phyloP scores from a whole-genome alignment of 768 basidiomycete species.

The Phylloporus arenicola region DNA sequence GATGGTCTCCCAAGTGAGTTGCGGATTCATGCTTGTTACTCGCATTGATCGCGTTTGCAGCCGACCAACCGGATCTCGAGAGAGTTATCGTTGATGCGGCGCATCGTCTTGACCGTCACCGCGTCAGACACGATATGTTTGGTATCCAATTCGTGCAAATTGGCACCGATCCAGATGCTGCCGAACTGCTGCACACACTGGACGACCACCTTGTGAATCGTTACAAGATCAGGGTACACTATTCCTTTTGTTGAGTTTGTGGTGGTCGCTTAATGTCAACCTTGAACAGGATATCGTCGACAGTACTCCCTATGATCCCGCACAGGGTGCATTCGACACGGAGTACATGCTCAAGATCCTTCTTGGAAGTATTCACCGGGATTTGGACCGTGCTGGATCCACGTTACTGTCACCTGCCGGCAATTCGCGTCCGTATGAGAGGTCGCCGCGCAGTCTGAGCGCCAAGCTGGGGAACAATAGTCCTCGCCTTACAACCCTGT shows the following conservation, averaged over 20 bases:
- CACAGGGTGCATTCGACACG: conserved; percentile 27
- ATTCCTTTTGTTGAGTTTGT: background rate
- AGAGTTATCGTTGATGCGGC: conserved; percentile 34
- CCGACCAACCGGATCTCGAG: conserved; percentile 24
- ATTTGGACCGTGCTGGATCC: conserved; percentile 10
- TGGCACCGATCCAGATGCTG: conserved; percentile 34
- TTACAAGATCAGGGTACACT: conserved; percentile 29
- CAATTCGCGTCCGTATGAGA: conserved; percentile 3
- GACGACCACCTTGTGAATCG: conserved; percentile 34
- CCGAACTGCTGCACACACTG: conserved; percentile 36
- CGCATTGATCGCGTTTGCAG: conserved; percentile 10
- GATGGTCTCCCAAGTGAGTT: conserved; percentile 37
- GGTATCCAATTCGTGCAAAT: conserved; percentile 47
- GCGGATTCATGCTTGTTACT: background rate
- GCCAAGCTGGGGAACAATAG: conserved; percentile 8
- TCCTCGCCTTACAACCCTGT: conserved; percentile 11
- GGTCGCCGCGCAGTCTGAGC: conserved; percentile 8
- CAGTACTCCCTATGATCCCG: conserved; percentile 36
- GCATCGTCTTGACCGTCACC: conserved; percentile 34
- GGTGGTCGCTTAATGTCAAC: background rate
- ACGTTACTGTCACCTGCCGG: conserved; percentile 8
- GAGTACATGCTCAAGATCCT: conserved; percentile 34
- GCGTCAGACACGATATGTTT: conserved; percentile 34
- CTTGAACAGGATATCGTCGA: conserved; percentile 41
- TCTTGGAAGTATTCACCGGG: conserved; percentile 22